Base-by-base conservation (phyloP, 2,329 filamentous ascomycete genomes). In the Pyrenophora teres region DNA sequence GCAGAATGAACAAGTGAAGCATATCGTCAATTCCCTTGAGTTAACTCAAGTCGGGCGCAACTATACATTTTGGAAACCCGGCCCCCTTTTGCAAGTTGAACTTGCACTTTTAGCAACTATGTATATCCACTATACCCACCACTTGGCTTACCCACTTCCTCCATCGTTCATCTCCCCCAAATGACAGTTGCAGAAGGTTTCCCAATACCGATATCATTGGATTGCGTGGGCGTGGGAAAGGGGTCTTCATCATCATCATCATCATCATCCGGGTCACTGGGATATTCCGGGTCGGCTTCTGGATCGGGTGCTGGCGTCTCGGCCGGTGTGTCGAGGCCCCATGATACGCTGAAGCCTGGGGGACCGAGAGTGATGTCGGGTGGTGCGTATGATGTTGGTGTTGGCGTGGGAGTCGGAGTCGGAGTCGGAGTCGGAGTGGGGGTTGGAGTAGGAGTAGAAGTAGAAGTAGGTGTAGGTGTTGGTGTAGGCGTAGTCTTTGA, bases 361-460 rank as follows among this genome's bases (percentile, higher is more conserved):
- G 46, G 50, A 9, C 54, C 54, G 16, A 62, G 33, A 15, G 40
- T 57, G 33, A 62, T 54, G 4, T 58, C 39, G 18, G 56, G 47
- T 18, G 46, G 51, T 4, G 46, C 45, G 19, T 51, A 27, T 31
- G 52, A 25, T 15, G 38, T 52, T 42, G 50, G 51, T 6, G 38
- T 32, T 15, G 50, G 55, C 1, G 42, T 37, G 3, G 48, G 49
- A 3, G 19, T 46, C 3, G 54, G 46, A 2, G 52, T 54, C 9
- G 52, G 44, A 2, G 46, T 50, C 4, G 56, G 40, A 13, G 46
- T 50, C 4, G 56, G 40, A 13, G 42, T 37, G 3, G 48, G 49
- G 2, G 19, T 46, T 2, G 54, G 46, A 2, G 52, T 54, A 7
- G 52, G 44, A 2, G 46, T 50, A 3, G 56, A 36, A 13, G 35